Evolutionary conservation across 2,329 filamentous ascomycete species (phyloP).

Genomic region (Neurospora sp.): DNA sequence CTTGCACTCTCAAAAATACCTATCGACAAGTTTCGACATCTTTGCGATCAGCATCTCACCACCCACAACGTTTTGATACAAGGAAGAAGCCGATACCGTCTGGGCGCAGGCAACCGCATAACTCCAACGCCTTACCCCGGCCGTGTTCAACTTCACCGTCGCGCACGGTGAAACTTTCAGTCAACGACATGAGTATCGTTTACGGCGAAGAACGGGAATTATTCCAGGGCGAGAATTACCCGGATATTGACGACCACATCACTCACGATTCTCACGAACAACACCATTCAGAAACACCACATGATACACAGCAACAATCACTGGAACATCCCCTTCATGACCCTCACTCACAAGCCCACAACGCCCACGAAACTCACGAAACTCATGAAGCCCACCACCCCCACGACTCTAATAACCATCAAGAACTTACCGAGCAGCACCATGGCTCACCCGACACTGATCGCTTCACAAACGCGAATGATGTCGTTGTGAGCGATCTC

Average conservation of each 20-base stretch:
- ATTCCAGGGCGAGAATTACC: constrained; percentile 38
- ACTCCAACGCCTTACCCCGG: background rate
- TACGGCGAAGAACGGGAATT: constrained; percentile 39
- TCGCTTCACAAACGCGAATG: constrained; percentile 32
- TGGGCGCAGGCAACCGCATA: background rate
- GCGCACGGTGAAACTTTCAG: constrained; percentile 5
- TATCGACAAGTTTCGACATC: background rate
- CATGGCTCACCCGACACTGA: constrained; percentile 21
- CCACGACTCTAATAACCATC: background rate
- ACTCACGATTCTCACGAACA: background rate
- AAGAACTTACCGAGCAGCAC: background rate
- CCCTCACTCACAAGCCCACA: constrained; percentile 13
- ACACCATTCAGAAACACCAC: background rate
- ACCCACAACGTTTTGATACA: background rate
- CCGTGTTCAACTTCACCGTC: constrained; percentile 1
- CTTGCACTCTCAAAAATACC: background rate
- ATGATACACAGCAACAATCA: background rate
- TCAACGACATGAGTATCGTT: constrained; percentile 28
- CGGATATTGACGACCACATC: constrained; percentile 32
- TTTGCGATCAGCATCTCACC: background rate
- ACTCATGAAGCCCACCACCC: background rate
- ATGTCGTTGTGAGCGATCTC: constrained; percentile 23
- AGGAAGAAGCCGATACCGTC: background rate
- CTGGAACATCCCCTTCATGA: background rate
- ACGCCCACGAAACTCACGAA: background rate